A percentile compares a stretch with the other conserved stretches of the same genome.
phyloP scores from a whole-genome alignment of 2,329 filamentous ascomycete species.

The Xylariaceae sp. region DNA sequence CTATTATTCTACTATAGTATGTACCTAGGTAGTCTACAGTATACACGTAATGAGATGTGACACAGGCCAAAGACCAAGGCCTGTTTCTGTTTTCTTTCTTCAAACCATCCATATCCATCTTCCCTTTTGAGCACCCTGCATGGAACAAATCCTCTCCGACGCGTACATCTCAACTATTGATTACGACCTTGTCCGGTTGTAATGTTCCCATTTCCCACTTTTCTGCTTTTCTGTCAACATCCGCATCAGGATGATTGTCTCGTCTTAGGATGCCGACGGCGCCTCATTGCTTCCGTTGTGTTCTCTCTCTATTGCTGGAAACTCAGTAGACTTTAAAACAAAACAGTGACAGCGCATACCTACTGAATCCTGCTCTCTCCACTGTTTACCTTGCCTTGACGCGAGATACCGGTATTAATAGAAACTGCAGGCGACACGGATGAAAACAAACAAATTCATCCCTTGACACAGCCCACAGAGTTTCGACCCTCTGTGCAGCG shows the following conservation, averaged over 20 bases:
- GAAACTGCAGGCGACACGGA: slow-evolving; percentile 11
- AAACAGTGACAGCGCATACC: slow-evolving; percentile 29
- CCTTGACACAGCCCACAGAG: not conserved
- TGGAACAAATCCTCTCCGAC: not conserved
- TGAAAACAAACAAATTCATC: slow-evolving; percentile 6
- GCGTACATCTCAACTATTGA: not conserved
- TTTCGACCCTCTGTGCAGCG: slow-evolving; percentile 4
- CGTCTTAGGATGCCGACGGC: slow-evolving; percentile 17
- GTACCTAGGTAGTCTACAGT: too few species aligned
- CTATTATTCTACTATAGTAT: too few species aligned
- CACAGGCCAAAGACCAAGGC: too few species aligned
- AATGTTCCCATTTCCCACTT: not conserved
- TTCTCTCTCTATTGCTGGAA: not conserved
- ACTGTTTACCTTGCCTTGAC: slow-evolving; percentile 7
- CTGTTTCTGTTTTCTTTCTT: too few species aligned
- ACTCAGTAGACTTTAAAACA: not conserved
- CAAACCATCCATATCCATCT: not conserved
- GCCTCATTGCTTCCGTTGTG: slow-evolving; percentile 3
- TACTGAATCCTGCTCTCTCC: slow-evolving; percentile 11
- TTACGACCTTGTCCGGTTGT: not conserved
- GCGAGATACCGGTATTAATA: slow-evolving; percentile 21
- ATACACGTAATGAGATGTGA: too few species aligned
- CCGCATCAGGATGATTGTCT: slow-evolving; percentile 7
- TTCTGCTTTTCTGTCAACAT: slow-evolving; percentile 3
- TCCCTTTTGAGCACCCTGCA: not conserved